Percentiles rank a stretch among this genome's conserved stretches.
Evolutionary conservation across 2,329 filamentous ascomycete species (phyloP).

Genomic region (Diatrype stigma): DNA sequence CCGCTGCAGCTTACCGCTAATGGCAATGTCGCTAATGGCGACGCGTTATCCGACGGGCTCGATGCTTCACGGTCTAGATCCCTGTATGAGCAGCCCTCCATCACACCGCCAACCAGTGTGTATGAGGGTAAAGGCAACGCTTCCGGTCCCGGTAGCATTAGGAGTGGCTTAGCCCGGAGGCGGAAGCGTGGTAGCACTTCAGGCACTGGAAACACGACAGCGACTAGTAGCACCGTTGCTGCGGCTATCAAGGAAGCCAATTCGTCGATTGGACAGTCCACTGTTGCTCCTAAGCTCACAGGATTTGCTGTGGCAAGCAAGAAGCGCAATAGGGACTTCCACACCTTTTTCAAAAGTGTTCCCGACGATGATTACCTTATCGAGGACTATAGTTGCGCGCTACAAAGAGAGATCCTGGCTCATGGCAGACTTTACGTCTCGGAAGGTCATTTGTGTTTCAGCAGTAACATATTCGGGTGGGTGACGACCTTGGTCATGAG

Average conservation of each 20-base stretch:
- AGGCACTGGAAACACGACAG: slow-evolving; percentile 52
- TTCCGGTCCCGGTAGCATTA: slow-evolving; percentile 63
- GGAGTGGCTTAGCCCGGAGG: slow-evolving; percentile 56
- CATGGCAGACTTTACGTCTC: slow-evolving; percentile 94
- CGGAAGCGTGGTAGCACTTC: slow-evolving; percentile 81
- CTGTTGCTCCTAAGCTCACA: slow-evolving; percentile 68
- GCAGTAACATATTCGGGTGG: slow-evolving; percentile 98
- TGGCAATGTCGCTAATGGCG: slow-evolving; percentile 31
- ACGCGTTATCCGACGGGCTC: slow-evolving; percentile 35
- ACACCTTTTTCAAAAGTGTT: slow-evolving; percentile 89
- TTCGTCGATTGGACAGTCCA: slow-evolving; percentile 62
- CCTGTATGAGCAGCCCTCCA: slow-evolving; percentile 43
- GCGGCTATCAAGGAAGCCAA: slow-evolving; percentile 69
- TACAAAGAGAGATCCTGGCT: slow-evolving; percentile 92
- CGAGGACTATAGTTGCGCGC: slow-evolving; percentile 94
- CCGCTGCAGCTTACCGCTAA: slow-evolving; percentile 19
- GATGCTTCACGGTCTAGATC: slow-evolving; percentile 42
- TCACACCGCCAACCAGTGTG: slow-evolving; percentile 62
- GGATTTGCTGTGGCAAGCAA: slow-evolving; percentile 96
- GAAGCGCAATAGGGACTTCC: slow-evolving; percentile 94
- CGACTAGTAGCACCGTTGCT: slow-evolving; percentile 62
- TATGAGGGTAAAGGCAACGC: slow-evolving; percentile 59
- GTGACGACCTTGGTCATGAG: slow-evolving; percentile 96
- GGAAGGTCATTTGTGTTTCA: slow-evolving; percentile 96
- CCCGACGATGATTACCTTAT: slow-evolving; percentile 98